phyloP scores from a whole-genome alignment of 306 rosid genomes.

The Glycine tomentella region DNA sequence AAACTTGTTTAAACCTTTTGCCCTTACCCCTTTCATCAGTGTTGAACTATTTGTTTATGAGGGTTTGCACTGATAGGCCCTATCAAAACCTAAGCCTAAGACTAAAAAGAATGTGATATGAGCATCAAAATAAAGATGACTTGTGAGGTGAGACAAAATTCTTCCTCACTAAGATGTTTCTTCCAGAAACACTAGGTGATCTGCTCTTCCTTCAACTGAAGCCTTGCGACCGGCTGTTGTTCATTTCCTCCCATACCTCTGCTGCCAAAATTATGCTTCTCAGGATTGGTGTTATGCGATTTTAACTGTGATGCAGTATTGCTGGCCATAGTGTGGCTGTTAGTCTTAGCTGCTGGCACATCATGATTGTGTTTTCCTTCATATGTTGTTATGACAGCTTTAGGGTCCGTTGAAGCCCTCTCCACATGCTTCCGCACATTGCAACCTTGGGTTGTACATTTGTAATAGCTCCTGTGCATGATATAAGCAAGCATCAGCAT shows the following conservation, averaged over 20 bases:
- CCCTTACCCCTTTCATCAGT: neutral
- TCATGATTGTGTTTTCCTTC: slow-evolving; percentile 93
- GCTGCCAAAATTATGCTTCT: slow-evolving; percentile 45
- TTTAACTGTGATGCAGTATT: slow-evolving; percentile 49
- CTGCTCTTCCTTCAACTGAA: slow-evolving; percentile 78
- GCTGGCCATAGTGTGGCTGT: slow-evolving; percentile 70
- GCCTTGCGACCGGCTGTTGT: slow-evolving; percentile 62
- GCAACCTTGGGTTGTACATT: slow-evolving; percentile 83
- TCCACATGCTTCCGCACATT: slow-evolving; percentile 89
- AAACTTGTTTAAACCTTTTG: slow-evolving; percentile 35
- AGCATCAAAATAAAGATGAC: slow-evolving; percentile 36
- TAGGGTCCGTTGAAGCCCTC: slow-evolving; percentile 85
- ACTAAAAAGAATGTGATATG: slow-evolving; percentile 43
- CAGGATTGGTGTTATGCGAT: slow-evolving; percentile 51
- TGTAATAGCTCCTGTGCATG: slow-evolving; percentile 82
- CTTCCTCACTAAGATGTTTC: slow-evolving; percentile 23
- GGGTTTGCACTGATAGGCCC: slow-evolving; percentile 39
- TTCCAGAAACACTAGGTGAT: slow-evolving; percentile 51
- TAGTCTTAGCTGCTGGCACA: slow-evolving; percentile 78
- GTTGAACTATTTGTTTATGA: slow-evolving; percentile 36
- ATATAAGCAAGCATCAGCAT: slow-evolving; percentile 34
- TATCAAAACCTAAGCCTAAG: slow-evolving; percentile 58
- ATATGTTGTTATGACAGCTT: slow-evolving; percentile 90
- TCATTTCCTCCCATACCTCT: slow-evolving; percentile 51
- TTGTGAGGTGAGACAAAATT: slow-evolving; percentile 5